Conservation (phyloP, 495 filamentous ascomycete genomes). For the Friedmanniomyces simplex region DNA sequence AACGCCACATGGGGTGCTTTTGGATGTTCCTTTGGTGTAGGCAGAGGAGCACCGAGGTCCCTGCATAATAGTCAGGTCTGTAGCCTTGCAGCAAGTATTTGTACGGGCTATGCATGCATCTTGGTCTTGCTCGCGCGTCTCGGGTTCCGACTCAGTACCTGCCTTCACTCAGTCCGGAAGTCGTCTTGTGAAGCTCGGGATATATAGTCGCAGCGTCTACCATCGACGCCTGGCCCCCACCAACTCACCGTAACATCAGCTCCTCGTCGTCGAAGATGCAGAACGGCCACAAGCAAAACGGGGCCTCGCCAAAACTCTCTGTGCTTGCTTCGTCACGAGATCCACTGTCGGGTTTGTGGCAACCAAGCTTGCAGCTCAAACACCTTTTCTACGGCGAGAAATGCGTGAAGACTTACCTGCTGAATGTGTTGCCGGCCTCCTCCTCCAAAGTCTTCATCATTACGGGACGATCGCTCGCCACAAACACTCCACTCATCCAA, state of each 20-base stretch:
- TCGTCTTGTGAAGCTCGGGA: too few species aligned
- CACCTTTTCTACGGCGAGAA: slow-evolving; percentile 9
- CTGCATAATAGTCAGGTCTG: too few species aligned
- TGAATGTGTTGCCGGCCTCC: background rate
- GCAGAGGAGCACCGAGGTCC: too few species aligned
- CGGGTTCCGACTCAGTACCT: background rate
- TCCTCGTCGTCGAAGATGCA: background rate
- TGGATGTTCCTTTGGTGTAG: too few species aligned
- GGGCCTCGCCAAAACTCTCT: background rate
- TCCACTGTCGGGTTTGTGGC: too few species aligned
- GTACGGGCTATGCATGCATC: too few species aligned
- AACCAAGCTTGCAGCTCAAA: background rate
- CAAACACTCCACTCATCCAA: slow-evolving; percentile 24
- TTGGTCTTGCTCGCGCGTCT: background rate
- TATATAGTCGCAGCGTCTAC: too few species aligned
- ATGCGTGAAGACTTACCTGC: slow-evolving; percentile 6
- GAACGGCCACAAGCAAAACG: background rate
- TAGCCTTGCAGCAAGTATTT: too few species aligned
- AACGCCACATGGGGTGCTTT: too few species aligned
- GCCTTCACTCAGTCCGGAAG: too few species aligned
- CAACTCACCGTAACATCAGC: too few species aligned
- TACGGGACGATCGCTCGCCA: slow-evolving; percentile 24
- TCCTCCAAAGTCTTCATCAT: slow-evolving; percentile 26
- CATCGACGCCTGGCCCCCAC: too few species aligned
- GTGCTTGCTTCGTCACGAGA: slow-evolving; percentile 15